Conservation (phyloP, 1,284 basidiomycete genomes). For the Heliocybe sulcata region DNA sequence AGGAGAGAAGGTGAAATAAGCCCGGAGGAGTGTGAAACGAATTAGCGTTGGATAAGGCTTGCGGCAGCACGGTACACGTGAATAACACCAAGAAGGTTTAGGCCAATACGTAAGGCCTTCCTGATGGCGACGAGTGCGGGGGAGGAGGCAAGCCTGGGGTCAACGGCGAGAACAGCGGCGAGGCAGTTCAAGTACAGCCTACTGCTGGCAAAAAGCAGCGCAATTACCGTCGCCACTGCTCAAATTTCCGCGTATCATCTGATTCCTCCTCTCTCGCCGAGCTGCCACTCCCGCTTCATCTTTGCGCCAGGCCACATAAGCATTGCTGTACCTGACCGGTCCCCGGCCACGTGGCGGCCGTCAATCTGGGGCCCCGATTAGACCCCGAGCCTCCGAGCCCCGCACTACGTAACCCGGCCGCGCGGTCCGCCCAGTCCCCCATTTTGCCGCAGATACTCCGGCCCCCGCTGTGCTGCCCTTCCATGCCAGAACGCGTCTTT, state of each 20-base stretch:
- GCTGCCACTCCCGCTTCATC: neutral
- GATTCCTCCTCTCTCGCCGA: neutral
- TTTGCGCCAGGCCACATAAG: neutral
- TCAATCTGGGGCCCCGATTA: neutral
- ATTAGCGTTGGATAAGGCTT: neutral
- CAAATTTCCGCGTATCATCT: neutral
- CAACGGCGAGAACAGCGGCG: neutral
- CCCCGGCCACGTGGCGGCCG: neutral
- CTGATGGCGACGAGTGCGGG: neutral
- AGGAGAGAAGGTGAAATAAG: neutral
- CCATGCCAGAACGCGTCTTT: no score
- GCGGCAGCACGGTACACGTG: neutral
- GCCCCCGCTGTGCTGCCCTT: no score
- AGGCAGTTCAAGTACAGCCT: no score
- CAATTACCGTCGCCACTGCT: neutral
- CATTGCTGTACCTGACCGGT: neutral
- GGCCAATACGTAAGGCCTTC: neutral
- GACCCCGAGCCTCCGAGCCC: neutral
- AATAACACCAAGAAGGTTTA: neutral
- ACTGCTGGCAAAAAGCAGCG: no score
- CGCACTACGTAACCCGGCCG: neutral
- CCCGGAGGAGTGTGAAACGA: neutral
- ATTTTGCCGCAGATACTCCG: neutral
- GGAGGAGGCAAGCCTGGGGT: neutral
- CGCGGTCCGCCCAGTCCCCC: neutral